Evolutionary conservation across 805 yeast species (phyloP), one percentile per base, ranked within the genome.

Genomic region (Martiniozyma abietophila): DNA sequence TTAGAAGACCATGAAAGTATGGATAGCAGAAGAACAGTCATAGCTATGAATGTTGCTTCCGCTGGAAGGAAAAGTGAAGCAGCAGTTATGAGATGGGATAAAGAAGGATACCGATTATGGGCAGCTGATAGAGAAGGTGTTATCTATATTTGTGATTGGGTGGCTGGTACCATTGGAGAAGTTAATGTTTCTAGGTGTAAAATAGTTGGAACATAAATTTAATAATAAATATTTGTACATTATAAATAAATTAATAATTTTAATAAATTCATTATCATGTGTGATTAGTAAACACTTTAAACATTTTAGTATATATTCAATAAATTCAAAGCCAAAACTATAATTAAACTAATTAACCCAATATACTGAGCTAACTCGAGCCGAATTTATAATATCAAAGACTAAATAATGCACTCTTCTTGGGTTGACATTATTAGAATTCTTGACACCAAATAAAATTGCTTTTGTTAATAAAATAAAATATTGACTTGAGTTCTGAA

Each of bases 121-220:
- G 68, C 75, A 4, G 67, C 85, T 11, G 97, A 88, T 54, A 62
- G 96, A 26, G 83, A 81, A 48, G 96, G 96, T 0, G 56, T 74
- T 1, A 59, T 86, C 29, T 76, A 77, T 42, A 71, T 86, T 21
- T 83, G 81, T 45, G 96, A 88, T 57, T 88, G 86, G 58, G 81
- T 92, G 10, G 88, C 85, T 34, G 95, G 94, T 2, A 56, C 77
- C 16, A 92, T 92, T 9, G 77, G 75, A 42, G 76, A 74, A 45
- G 68, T 67, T 17, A 79, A 75, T 12, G 77, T 80, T 6, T 69
- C 80, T 3, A 71, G 79, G 50, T 75, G 82, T 57, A 78, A 77
- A 51, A 69, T 75, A 26, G 58, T 75, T 11, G 64, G 44, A 9
- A 30, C 18, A 18, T 3, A 4, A 7, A 16, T 10, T 20, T 17